These are phyloP conservation scores for Carallia brachiata DNA, from an alignment of 345 rosid species.

Conservation along the genomic window DNA sequence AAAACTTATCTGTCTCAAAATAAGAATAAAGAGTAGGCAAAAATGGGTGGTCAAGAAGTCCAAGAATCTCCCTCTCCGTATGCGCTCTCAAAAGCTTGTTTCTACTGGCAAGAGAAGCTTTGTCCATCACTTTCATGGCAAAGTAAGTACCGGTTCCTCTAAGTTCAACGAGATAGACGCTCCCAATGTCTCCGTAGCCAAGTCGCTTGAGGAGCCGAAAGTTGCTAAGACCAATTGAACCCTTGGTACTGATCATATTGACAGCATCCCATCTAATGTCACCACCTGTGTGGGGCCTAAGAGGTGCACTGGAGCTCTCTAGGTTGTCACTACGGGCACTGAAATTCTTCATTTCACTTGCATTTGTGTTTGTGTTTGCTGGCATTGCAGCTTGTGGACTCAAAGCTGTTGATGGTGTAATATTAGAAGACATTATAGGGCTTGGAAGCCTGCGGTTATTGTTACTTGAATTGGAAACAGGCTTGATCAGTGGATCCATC, in stretches of 20 bases:
- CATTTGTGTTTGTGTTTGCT: constrained; percentile 4
- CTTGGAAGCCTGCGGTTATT: constrained; percentile 33
- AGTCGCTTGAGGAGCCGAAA: constrained; percentile 80
- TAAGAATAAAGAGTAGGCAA: constrained; percentile 33
- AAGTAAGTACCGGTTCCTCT: constrained; percentile 64
- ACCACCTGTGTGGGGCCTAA: constrained; percentile 89
- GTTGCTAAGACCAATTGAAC: constrained; percentile 62
- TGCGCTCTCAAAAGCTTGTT: constrained; percentile 63
- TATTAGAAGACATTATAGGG: constrained; percentile 24
- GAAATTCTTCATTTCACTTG: constrained; percentile 8
- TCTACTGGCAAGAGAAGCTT: constrained; percentile 78
- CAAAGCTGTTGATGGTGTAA: constrained; percentile 23
- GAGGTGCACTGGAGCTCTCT: constrained; percentile 57
- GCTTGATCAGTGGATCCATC: constrained; percentile 40
- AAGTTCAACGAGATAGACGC: constrained; percentile 47
- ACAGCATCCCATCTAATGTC: constrained; percentile 88
- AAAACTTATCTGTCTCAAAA: constrained; percentile 38
- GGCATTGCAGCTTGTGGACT: constrained; percentile 22
- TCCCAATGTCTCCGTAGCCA: constrained; percentile 91
- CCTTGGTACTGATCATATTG: constrained; percentile 41
- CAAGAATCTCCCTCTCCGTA: constrained; percentile 37
- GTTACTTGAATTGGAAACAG: constrained; percentile 13
- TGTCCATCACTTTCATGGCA: constrained; percentile 54
- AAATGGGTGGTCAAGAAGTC: constrained; percentile 36
- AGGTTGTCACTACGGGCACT: constrained; percentile 54